Conservation (phyloP, 2,329 filamentous ascomycete genomes). For the Cyclaneusma minus region DNA sequence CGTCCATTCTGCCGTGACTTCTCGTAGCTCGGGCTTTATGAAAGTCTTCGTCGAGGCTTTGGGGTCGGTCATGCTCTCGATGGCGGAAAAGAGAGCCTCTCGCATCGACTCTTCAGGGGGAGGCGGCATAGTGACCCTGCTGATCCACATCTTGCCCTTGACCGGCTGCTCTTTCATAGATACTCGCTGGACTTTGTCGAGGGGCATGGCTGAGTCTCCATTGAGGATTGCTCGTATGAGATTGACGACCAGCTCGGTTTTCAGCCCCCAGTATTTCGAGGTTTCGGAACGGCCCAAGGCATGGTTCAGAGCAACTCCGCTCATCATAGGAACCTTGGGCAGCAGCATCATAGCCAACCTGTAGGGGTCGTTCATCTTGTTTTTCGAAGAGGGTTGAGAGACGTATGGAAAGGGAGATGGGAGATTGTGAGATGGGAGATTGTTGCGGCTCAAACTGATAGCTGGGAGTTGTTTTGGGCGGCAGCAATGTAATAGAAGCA, state of each 20-base stretch:
- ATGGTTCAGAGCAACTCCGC: conserved; percentile 47
- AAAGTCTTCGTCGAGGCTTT: too few species aligned
- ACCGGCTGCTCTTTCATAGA: conserved; percentile 48
- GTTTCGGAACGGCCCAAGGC: conserved; percentile 52
- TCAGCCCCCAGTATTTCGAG: conserved; percentile 63
- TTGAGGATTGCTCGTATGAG: conserved; percentile 52
- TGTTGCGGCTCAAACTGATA: too few species aligned
- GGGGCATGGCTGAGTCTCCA: conserved; percentile 15
- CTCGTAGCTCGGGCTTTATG: conserved; percentile 31
- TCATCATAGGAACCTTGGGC: conserved; percentile 42
- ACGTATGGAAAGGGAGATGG: too few species aligned
- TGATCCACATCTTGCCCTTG: conserved; percentile 72
- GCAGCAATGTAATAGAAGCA: too few species aligned
- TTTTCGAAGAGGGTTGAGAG: too few species aligned
- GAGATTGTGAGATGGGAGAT: neutral
- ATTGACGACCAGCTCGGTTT: conserved; percentile 56
- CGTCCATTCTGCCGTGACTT: conserved; percentile 63
- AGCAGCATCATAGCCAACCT: too few species aligned
- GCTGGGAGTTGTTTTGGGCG: too few species aligned
- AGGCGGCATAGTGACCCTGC: conserved; percentile 50
- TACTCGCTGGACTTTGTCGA: conserved; percentile 48
- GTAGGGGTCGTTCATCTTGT: too few species aligned
- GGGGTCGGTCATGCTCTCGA: conserved; percentile 33
- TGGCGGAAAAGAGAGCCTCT: conserved; percentile 40
- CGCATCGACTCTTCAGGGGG: conserved; percentile 36